Base-by-base conservation (phyloP, 768 basidiomycete genomes). In the Boletus subparvulus region DNA sequence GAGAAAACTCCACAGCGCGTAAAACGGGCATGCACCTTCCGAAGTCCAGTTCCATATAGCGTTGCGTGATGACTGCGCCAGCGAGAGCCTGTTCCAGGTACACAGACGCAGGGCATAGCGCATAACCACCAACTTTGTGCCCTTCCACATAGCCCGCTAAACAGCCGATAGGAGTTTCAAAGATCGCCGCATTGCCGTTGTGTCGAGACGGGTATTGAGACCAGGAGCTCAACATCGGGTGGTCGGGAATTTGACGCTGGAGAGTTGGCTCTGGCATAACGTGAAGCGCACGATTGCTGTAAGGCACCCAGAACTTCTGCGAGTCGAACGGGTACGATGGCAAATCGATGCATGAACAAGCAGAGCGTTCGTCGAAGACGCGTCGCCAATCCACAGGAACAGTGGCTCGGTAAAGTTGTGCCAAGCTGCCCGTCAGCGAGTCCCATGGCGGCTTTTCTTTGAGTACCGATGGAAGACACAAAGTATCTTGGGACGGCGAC, bases 31-130 rank as follows among this genome's bases (percentile, higher is more conserved):
- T 62, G 21, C 59, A 67, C 19, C 65, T 55, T n/a, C 77, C 72
- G 35, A 68, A 67, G 35, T 74, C 75, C 16, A 65, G 52, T 1
- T 64, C 64, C 30, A 74, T 64, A 19, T 78, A 67, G 12, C 66
- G 67, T 26, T 66, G 65, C 4, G 76, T 63, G 33, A 80, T 72
- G 32, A 72, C 55, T 12, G 81, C 71, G 1, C 78, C 80, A 7
- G 81, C 77, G 36, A 80, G 68, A 0, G 75, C 80, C 41, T 83
- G 78, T 59, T 88, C 85, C 13, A 84, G 65, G 59, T 87, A 87
- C 2, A 87, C 78, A 0, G 85, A 87, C 1, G 84, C 87, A 11
- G 87, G 86, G 60, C 86, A 88, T 6, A 87, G 74, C 0, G 83
- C 74, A 35, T 76, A 53, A 5, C 77, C 81, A 7, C 75, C 80